phyloP scores from a whole-genome alignment of 345 rosid genomes.

The Boechera stricta region DNA sequence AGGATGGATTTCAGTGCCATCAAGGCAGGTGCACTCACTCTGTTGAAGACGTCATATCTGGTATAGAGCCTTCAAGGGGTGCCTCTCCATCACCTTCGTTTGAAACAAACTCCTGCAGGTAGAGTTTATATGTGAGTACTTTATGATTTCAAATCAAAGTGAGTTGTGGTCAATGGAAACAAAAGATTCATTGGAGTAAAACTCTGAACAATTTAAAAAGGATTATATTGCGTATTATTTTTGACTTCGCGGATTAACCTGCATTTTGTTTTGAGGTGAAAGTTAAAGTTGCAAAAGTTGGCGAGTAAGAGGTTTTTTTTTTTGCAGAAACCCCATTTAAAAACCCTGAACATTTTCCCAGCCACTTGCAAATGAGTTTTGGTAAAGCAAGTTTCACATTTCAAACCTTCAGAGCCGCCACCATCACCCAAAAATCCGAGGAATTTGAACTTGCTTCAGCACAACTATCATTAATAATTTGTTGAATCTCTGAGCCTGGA shows the following conservation, averaged over 20 bases:
- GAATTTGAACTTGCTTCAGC: constrained; percentile 68
- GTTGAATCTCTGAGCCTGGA: constrained; percentile 71
- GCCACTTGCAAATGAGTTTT: constrained; percentile 1
- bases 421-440: constrained; percentile 97
- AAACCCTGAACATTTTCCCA: not conserved
- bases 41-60: constrained; percentile 99
- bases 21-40: constrained; percentile 62
- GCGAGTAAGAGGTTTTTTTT: too few relatives aligned
- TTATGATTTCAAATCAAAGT: constrained; percentile 10
- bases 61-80: constrained; percentile 98
- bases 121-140: not conserved
- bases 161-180: not conserved
- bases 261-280: too few relatives aligned
- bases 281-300: too few relatives aligned
- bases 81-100: constrained; percentile 91
- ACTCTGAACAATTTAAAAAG: not conserved
- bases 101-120: constrained; percentile 76
- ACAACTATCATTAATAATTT: constrained; percentile 65
- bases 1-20: constrained; percentile 7
- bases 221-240: too few relatives aligned
- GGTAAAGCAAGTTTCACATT: constrained; percentile 26
- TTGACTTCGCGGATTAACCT: too few relatives aligned
- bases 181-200: not conserved
- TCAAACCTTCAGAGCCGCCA: constrained; percentile 89
- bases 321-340: too few relatives aligned